A percentile compares a stretch with the other conserved stretches of the same genome.
phyloP scores from a whole-genome alignment of 202 grass and related monocot species.

The Eragrostis tef region DNA sequence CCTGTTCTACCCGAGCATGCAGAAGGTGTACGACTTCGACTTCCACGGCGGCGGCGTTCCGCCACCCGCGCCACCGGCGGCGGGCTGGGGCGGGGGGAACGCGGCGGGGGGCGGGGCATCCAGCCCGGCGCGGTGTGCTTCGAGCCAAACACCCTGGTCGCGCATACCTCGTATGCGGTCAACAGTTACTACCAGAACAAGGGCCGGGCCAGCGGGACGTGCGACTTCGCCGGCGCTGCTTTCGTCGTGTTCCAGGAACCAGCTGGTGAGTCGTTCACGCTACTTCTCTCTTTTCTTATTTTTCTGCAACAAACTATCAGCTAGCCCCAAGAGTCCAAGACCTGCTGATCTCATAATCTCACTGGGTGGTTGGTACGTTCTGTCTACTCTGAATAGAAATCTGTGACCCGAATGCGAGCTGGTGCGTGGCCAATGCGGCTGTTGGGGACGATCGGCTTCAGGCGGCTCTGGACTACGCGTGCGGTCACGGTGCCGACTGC shows the following conservation, averaged over 20 bases:
- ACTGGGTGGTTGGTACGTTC: background rate
- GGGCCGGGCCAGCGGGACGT: constrained; percentile 18
- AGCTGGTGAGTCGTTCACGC: background rate
- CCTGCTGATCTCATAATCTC: no score
- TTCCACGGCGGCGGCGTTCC: no score
- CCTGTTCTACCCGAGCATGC: no score
- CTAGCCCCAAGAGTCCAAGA: no score
- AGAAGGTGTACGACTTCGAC: no score
- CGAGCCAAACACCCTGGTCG: constrained; percentile 51
- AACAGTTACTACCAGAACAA: constrained; percentile 60
- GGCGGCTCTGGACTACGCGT: background rate
- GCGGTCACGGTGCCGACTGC: background rate
- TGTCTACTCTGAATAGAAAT: background rate
- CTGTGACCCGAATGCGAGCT: background rate
- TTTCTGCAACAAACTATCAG: no score
- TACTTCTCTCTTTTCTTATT: no score
- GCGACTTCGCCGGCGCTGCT: constrained; percentile 16
- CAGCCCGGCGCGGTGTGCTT: constrained; percentile 59
- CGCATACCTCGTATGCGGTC: constrained; percentile 63
- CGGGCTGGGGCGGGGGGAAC: constrained; percentile 58
- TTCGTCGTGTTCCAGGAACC: background rate
- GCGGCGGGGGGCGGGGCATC: no score
- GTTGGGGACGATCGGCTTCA: background rate
- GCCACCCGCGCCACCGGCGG: no score
- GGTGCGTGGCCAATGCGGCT: background rate